Conservation (phyloP, 352 stramenopile genomes). For the Pythium folliculosum region DNA sequence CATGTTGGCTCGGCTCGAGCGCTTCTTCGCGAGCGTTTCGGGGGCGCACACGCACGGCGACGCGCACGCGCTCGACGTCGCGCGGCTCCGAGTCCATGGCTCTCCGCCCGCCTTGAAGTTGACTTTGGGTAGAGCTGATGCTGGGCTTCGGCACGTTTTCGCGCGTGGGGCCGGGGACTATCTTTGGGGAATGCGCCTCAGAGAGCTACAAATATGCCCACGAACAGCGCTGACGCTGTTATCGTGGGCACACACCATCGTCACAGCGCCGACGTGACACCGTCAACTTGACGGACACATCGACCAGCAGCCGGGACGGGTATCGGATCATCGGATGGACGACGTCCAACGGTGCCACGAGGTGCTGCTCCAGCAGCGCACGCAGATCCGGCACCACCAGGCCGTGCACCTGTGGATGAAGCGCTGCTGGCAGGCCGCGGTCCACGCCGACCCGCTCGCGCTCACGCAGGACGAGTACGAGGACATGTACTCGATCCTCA, state of each 20-base stretch:
- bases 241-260: too few relatives aligned
- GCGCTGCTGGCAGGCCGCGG: conserved; percentile 39
- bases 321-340: conserved; percentile 31
- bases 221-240: neutral
- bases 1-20: neutral
- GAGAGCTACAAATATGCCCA: neutral
- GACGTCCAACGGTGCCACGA: conserved; percentile 41
- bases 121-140: too few relatives aligned
- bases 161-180: neutral
- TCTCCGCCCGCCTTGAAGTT: too few relatives aligned
- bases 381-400: conserved; percentile 47
- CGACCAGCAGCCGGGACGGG: neutral
- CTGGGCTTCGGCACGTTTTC: too few relatives aligned
- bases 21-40: conserved; percentile 69
- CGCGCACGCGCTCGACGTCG: conserved; percentile 59
- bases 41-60: conserved; percentile 80
- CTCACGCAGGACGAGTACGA: conserved; percentile 47
- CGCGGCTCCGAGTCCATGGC: conserved; percentile 16
- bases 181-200: neutral
- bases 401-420: conserved; percentile 42
- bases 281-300: too few relatives aligned
- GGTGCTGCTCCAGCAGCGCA: conserved; percentile 44
- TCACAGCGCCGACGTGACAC: too few relatives aligned
- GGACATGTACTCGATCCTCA: conserved; percentile 47
- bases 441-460: conserved; percentile 12